Conservation (phyloP, 306 rosid species). For the Fragaria nilgerrensis region DNA sequence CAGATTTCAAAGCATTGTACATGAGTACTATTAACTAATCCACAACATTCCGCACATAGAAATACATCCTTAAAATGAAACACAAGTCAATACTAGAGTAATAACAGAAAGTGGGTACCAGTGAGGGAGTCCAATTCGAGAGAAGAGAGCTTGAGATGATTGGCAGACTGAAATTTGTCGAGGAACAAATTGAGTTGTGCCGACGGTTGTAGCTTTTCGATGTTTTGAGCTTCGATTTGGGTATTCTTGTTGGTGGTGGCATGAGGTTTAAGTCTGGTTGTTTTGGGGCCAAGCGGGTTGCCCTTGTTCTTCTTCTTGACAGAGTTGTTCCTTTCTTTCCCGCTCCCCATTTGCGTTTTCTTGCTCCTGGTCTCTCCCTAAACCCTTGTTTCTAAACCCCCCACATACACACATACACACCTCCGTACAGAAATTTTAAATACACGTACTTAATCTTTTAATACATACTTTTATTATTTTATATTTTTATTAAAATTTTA, state of each 20-base stretch:
- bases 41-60: too few species aligned
- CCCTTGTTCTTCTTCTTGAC: not conserved
- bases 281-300: not conserved
- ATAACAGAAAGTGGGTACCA: constrained; percentile 26
- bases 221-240: not conserved
- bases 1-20: not conserved
- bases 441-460: too few species aligned
- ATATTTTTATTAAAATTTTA: too few species aligned
- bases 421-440: too few species aligned
- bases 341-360: not conserved
- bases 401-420: too few species aligned
- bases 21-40: too few species aligned
- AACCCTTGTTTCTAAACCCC: not conserved
- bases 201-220: constrained; percentile 10
- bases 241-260: not conserved
- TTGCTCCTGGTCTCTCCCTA: not conserved
- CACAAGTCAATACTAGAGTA: not conserved
- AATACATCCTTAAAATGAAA: not conserved
- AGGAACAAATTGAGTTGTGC: constrained; percentile 51
- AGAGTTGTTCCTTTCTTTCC: not conserved
- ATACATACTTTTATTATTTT: too few species aligned
- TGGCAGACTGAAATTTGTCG: constrained; percentile 55
- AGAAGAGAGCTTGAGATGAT: constrained; percentile 59
- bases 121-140: constrained; percentile 68
- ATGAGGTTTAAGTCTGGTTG: not conserved